These are phyloP conservation scores for Trichoderma sp. DNA, from an alignment of 2,329 filamentous ascomycete genomes.

Conservation along the genomic window DNA sequence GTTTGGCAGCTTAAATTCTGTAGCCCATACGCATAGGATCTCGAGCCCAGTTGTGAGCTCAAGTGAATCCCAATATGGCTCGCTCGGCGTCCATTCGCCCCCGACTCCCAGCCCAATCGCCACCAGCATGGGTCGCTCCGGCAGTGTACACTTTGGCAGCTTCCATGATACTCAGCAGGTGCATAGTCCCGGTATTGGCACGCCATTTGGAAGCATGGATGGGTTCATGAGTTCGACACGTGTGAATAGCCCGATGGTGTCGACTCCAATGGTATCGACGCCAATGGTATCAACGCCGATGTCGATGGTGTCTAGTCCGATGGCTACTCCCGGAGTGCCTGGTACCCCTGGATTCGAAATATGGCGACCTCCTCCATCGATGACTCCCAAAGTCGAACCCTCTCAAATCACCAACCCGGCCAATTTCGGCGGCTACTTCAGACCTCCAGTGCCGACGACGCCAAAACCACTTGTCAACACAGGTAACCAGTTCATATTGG, in stretches of 20 bases:
- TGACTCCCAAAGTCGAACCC: conserved; percentile 26
- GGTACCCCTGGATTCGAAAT: conserved; percentile 39
- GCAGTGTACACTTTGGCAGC: conserved; percentile 31
- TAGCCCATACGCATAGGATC: conserved; percentile 29
- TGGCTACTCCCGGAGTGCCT: conserved; percentile 25
- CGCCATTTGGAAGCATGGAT: conserved; percentile 34
- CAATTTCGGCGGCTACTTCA: conserved; percentile 32
- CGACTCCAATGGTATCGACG: conserved; percentile 24
- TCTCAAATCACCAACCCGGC: conserved; percentile 25
- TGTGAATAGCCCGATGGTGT: conserved; percentile 28
- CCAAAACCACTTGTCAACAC: conserved; percentile 37
- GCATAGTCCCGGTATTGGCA: conserved; percentile 28
- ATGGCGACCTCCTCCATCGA: conserved; percentile 36
- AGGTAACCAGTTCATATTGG: conserved; percentile 37
- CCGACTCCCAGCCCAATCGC: conserved; percentile 34
- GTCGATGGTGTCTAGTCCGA: conserved; percentile 23
- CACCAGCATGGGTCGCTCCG: conserved; percentile 26
- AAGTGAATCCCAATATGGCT: conserved; percentile 33
- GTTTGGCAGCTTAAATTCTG: conserved; percentile 31
- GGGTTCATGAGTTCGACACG: conserved; percentile 33
- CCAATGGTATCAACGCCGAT: conserved; percentile 25
- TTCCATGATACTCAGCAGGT: conserved; percentile 33
- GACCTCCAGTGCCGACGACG: conserved; percentile 39
- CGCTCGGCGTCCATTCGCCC: conserved; percentile 29
- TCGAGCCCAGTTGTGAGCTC: conserved; percentile 34